Evolutionary conservation across 768 basidiomycete species (phyloP), one percentile per base, ranked within the genome.

Genomic region (Russula foetens): DNA sequence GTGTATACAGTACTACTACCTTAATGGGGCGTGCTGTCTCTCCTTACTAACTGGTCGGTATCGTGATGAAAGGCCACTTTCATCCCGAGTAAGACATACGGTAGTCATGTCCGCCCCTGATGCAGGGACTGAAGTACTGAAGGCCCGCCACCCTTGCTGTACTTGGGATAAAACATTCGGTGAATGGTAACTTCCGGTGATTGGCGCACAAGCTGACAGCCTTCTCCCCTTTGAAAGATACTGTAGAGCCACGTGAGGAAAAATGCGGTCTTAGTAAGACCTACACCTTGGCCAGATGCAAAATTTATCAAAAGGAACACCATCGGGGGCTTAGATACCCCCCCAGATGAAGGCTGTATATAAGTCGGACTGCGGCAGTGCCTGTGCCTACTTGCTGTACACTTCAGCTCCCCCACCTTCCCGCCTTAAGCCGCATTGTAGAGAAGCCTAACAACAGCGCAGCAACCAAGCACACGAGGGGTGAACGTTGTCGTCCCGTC

Each of bases 321-420:
- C 23, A 21, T 46, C 21, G 26, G 39, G n/a, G 41, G 28, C 28
- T 29, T 38, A 17, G 23, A n/a, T n/a, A n/a, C n/a, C n/a, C n/a
- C n/a, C n/a, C n/a, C n/a, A n/a, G 28, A 49, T 55, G 59, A 44
- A 44, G n/a, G 39, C 47, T 31, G 31, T 19, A 44, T 38, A 44
- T 50, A 56, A 50, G 53, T 23, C 17, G n/a, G 19, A 47, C 4
- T n/a, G 24, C 1, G 41, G 28, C 7, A 8, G 60, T 62, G 55
- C 60, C 55, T 62, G 60, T 61, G 60, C 60, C 54, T 56, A 33
- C n/a, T 35, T 52, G 55, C 55, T 52, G 60, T 55, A 53, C 59
- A 33, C n/a, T 2, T 35, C 35, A n/a, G n/a, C n/a, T n/a, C n/a
- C n/a, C n/a, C n/a, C n/a, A n/a, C n/a, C n/a, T n/a, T n/a, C n/a